A percentile compares a stretch with the other conserved stretches of the same genome.
phyloP scores from a whole-genome alignment of 2,329 filamentous ascomycete species.

The Pseudogymnoascus sp. region DNA sequence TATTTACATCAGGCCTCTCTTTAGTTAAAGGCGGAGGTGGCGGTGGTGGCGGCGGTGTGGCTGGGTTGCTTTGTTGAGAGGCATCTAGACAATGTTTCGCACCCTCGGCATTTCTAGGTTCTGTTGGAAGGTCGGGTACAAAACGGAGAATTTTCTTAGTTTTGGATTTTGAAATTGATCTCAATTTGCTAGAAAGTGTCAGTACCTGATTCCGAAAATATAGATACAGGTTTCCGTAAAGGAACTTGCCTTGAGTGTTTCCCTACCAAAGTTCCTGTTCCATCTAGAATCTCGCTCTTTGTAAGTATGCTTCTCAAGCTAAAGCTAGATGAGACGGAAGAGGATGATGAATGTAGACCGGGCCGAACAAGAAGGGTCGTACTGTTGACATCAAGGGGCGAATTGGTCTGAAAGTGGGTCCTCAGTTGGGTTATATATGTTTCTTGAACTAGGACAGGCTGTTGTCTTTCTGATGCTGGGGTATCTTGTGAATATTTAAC shows the following conservation, averaged over 20 bases:
- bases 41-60: no score
- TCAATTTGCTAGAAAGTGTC: slow-evolving; percentile 10
- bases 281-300: slow-evolving; percentile 5
- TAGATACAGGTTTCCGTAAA: neutral
- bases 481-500: neutral
- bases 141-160: slow-evolving; percentile 12
- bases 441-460: neutral
- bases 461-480: neutral
- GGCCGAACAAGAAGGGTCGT: neutral
- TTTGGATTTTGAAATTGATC: neutral
- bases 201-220: neutral
- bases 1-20: neutral
- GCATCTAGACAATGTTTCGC: neutral
- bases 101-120: neutral
- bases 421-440: slow-evolving; percentile 12
- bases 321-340: neutral
- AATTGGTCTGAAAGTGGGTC: slow-evolving; percentile 13
- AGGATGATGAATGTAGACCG: neutral
- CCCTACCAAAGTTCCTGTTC: neutral
- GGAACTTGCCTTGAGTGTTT: neutral
- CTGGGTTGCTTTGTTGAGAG: neutral
- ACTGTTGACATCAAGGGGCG: neutral
- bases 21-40: neutral
- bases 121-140: neutral
- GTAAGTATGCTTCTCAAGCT: neutral